Base-by-base conservation (phyloP, 169 alveolate species). In the Plasmodium yoelii region DNA sequence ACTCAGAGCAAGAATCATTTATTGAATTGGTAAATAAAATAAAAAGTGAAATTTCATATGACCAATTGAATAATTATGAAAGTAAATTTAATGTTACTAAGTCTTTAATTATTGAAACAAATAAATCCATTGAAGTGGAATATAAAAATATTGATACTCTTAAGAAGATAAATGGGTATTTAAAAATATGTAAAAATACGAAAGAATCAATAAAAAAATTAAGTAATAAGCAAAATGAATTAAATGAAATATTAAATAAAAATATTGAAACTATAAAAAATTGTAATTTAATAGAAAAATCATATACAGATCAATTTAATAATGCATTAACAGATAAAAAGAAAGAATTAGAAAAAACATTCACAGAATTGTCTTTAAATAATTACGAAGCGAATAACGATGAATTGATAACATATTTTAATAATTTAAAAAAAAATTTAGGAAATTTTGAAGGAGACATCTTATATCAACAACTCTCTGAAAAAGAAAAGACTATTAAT, bases 221-320 rank as follows among this genome's bases (percentile, higher is more conserved):
- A 8, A 15, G 15, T 15, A 68, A 24, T 44, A 68, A 68, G 15
- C 42, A 68, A 39, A 24, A 13, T 44, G 1, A 46, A 44, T 53
- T 68, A 68, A 68, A 39, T 8, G 49, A 68, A 46, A 68, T 15
- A 15, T 18, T 68, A 15, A 44, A 68, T 44, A 46, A 18, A 18
- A 57, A 68, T 24, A 46, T 68, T 18, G 34, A 68, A 5, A 9
- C 26, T 9, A 68, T 68, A 18, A 46, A 68, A 19, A 12, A 19
- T 5, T 19, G 18, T 24, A 15, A 68, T 13, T 46, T 46, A 68
- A 68, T 68, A 68, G 63, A 51, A 44, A 34, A 68, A 68, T 44
- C 18, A 0, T 57, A 47, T 10, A 68, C 9, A 26, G 8, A n/a
- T 15, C 46, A 68, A 10, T 28, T 68, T 47, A 0, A 44, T 15